Base-by-base conservation (phyloP, 1,284 basidiomycete species). In the Tylopilus sp. region DNA sequence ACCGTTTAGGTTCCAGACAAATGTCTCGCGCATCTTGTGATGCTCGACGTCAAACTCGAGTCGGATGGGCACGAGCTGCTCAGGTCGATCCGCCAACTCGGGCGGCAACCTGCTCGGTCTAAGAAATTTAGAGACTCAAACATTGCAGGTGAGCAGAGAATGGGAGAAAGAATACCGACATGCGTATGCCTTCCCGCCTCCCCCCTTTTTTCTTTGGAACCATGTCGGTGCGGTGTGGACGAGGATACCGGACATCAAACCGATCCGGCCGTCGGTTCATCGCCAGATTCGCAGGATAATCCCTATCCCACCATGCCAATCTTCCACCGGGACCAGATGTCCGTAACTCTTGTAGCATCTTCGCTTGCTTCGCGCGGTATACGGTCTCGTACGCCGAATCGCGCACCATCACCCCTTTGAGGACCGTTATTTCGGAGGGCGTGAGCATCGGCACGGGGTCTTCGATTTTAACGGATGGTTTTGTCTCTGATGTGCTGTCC, bases 1-100 rank as follows among this genome's bases (percentile, higher is more conserved):
- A 94, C 93, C 93, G 62, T 90, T 88, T 48, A 95, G 75, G 67
- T 99, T 98, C 96, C 96, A 99, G 32, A 96, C 84, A 71, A 99
- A 98, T 0, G 96, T 95, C 69, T 99, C 96, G 35, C 94, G 85
- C 78, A 98, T 85, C 72, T 90, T 92, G 68, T 90, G 88, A 66
- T 92, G 90, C 54, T 90, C 88, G 50, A 96, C 87, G 62, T 99
- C 97, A 63, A 98, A 86, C 71, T 99, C 97, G 47, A 99, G 77
- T 20, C 96, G 85, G 48, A 99, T 91, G 4, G 96, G 96, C 7
- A 99, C 90, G 33, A 98, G 84, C 62, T 85, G 78, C 67, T 95
- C 94, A 9, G 84, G 79, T 31, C 78, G 74, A 57, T 83, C 78
- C 5, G 84, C 83, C 31, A 86, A 79, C 43, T 83, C 77, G 15